Conservation (phyloP, 768 basidiomycete species). For the Stropharia rugosoannulata region DNA sequence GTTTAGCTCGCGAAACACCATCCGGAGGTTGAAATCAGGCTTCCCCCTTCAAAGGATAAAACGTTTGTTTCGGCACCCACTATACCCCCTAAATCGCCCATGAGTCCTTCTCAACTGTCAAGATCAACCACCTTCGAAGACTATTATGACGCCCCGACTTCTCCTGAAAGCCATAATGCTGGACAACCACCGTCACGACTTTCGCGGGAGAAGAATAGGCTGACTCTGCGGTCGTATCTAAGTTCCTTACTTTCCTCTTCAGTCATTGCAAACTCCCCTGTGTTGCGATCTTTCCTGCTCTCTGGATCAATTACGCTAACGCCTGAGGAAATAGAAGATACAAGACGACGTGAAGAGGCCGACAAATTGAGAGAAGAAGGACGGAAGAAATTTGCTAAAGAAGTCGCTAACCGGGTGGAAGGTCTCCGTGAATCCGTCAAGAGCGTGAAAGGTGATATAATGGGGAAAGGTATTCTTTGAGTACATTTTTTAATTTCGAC, state of each 20-base stretch:
- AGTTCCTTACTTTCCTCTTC: slow-evolving; percentile 72
- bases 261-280: slow-evolving; percentile 79
- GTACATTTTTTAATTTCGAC: not conserved
- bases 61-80: slow-evolving; percentile 57
- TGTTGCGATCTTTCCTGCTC: slow-evolving; percentile 83
- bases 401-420: slow-evolving; percentile 86
- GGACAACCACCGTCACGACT: slow-evolving; percentile 45
- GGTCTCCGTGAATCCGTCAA: slow-evolving; percentile 80
- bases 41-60: slow-evolving; percentile 89
- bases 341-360: slow-evolving; percentile 78
- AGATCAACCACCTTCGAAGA: slow-evolving; percentile 11
- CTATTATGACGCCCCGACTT: slow-evolving; percentile 14
- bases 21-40: slow-evolving; percentile 75
- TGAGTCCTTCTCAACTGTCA: slow-evolving; percentile 13
- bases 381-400: slow-evolving; percentile 76
- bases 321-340: slow-evolving; percentile 77
- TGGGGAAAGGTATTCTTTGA: slow-evolving; percentile 63
- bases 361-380: slow-evolving; percentile 89
- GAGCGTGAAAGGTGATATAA: slow-evolving; percentile 91
- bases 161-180: slow-evolving; percentile 2
- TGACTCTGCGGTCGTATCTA: slow-evolving; percentile 94
- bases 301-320: slow-evolving; percentile 71
- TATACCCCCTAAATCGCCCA: slow-evolving; percentile 25
- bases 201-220: slow-evolving; percentile 89
- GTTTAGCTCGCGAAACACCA: slow-evolving; percentile 81